These are phyloP conservation scores for Ceratobasidium sp. DNA, from an alignment of 1,284 basidiomycete genomes.

Conservation along the genomic window DNA sequence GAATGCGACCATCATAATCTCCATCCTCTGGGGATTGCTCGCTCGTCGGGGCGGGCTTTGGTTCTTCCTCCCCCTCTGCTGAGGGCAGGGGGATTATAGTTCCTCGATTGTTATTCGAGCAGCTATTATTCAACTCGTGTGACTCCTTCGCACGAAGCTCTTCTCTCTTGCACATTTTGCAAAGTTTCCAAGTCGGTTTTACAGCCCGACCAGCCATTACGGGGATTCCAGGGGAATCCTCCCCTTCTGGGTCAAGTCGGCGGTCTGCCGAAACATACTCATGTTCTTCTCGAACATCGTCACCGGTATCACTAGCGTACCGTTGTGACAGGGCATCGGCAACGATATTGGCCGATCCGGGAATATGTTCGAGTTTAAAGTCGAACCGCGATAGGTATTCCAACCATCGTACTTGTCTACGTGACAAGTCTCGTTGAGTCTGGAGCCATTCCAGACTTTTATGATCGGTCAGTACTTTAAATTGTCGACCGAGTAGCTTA, in stretches of 20 bases:
- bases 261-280: slow-evolving; percentile 47
- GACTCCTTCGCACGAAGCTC: slow-evolving; percentile 13
- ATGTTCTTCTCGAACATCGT: too few relatives aligned
- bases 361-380: slow-evolving; percentile 49
- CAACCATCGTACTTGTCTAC: too few relatives aligned
- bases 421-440: too few relatives aligned
- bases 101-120: not conserved
- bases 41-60: not conserved
- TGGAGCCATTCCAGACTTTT: too few relatives aligned
- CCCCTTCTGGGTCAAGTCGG: slow-evolving; percentile 46
- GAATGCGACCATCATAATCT: not conserved
- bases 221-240: slow-evolving; percentile 45
- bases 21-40: not conserved
- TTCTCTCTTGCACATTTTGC: not conserved
- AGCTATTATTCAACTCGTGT: slow-evolving; percentile 19
- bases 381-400: slow-evolving; percentile 50
- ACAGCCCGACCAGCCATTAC: slow-evolving; percentile 37
- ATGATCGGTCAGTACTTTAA: too few relatives aligned
- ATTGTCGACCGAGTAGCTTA: too few relatives aligned
- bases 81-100: not conserved
- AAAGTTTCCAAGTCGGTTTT: slow-evolving; percentile 7
- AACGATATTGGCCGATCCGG: slow-evolving; percentile 45
- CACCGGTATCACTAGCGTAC: too few relatives aligned
- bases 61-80: not conserved
- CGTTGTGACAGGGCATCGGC: slow-evolving; percentile 41